Base-by-base conservation (phyloP, 176 grass and related monocot species). In the Hsuehochloa calcarea region DNA sequence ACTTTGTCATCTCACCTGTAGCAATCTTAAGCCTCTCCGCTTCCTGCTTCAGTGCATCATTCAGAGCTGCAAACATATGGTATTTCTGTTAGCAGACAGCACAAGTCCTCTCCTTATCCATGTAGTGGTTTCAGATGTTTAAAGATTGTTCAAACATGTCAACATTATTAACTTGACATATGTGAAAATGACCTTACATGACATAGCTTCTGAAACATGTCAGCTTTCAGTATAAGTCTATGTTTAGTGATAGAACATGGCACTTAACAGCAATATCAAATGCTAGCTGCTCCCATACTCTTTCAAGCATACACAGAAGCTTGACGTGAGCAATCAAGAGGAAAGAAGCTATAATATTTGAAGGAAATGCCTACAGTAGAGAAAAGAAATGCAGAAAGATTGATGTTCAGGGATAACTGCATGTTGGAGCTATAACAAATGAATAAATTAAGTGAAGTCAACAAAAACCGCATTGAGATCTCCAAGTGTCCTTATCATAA, bases 11-110 rank as follows among this genome's bases (percentile, higher is more conserved):
- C 82, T 97, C 95, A 49, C 92, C 90, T 0, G 90, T 94, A 38
- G 85, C 93, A 49, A 98, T 60, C 67, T 85, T 98, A 63, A 98
- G 95, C 84, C 91, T 91, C 62, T 98, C 89, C 56, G 95, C 79
- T 90, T 98, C 95, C 75, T 91, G 89, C 80, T 87, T 93, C 60
- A 98, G 82, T 77, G 91, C 89, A 62, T 95, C 89, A 31, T 90
- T 95, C 52, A 98, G 58, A 89, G 91, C 95, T 98, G 87, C 83
- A 85, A 90, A 77, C 34, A 85, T 60, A 80, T 77, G 41, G 19
- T 27, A 72, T 49, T 44, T 68, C 14, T 27, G n/a, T 94, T 65
- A 83, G 47, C 63, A 55, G 31, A 79, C 43, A 87, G 62, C 35
- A 55, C 31, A 77, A 77, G 14, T 19, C 11, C 35, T 79, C 14